Base-by-base conservation (phyloP, 2,329 filamentous ascomycete genomes). In the Fusarium pininemorale region DNA sequence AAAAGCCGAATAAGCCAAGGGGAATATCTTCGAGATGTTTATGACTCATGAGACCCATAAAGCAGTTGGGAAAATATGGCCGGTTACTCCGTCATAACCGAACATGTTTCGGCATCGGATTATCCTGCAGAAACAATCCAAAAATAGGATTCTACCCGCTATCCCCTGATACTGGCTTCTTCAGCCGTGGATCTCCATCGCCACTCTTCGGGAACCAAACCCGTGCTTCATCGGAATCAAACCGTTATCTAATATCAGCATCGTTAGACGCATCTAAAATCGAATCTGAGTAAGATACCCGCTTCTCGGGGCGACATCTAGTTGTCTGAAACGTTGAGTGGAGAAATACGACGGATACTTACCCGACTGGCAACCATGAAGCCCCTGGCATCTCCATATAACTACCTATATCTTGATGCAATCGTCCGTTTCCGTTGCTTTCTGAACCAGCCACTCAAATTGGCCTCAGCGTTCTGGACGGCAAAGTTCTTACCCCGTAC, bases 231-330 rank as follows among this genome's bases (percentile, higher is more conserved):
- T 2, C 9, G 18, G 5, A 47, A 7, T 9, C 16, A 9, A 7
- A 10, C 3, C 10, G 16, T 2, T 24, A 12, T 24, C 15, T 20
- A 6, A 4, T 22, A 32, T 22, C 16, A 6, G 16, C 12, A 26
- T 14, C 18, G 8, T 8, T 6, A 2, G 7, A 12, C 4, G 2
- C 16, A 15, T 24, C 1, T 8, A 16, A 44, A 20, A 15, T n/a
- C 22, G 12, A n/a, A 20, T 3, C 5, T 0, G 2, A 3, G 16
- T 22, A 3, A 22, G 24, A 3, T 13, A 3, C 6, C 5, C 9
- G 12, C 16, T 20, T n/a, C 7, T 32, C 11, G 15, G 28, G 13
- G 32, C 48, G 4, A 5, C 3, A 24, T 14, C 1, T 0, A 20
- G 47, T 26, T 26, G 8, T 20, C 8, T 18, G 22, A 51, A 22